phyloP scores from a whole-genome alignment of 176 grass and related monocot genomes.

The Neostapfia colusana region DNA sequence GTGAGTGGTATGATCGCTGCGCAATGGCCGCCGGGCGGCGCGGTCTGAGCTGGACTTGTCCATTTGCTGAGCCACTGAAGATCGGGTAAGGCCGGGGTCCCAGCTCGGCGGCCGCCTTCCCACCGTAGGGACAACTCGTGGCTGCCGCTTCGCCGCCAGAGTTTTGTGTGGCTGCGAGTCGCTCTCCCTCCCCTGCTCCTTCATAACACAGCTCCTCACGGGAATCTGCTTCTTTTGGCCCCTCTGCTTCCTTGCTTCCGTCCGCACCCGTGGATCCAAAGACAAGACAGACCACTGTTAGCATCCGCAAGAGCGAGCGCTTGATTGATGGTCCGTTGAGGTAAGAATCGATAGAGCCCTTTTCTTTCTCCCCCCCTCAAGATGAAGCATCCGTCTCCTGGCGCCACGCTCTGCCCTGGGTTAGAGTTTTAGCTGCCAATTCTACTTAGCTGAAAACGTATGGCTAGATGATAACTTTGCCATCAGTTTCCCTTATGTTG shows the following conservation, averaged over 20 bases:
- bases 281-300: background rate
- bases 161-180: constrained; percentile 13
- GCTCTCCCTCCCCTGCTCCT: constrained; percentile 1
- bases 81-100: background rate
- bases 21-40: background rate
- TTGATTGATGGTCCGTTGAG: background rate
- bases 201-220: background rate
- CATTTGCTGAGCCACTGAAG: background rate
- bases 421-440: background rate
- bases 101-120: constrained; percentile 1
- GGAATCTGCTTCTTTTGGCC: background rate
- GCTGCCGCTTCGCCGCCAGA: constrained; percentile 1
- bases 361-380: background rate
- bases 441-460: background rate
- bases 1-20: background rate
- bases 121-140: constrained; percentile 31
- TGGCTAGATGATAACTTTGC: too few species aligned
- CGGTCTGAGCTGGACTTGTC: background rate
- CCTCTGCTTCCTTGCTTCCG: background rate
- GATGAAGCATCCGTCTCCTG: background rate
- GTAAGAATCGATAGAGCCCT: background rate
- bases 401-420: background rate
- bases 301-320: background rate
- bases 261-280: background rate
- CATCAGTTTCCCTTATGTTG: too few species aligned